A percentile compares a stretch with the other conserved stretches of the same genome.
Conservation (phyloP, 1,139 yeast species). For the Debaryomyces sp. region DNA sequence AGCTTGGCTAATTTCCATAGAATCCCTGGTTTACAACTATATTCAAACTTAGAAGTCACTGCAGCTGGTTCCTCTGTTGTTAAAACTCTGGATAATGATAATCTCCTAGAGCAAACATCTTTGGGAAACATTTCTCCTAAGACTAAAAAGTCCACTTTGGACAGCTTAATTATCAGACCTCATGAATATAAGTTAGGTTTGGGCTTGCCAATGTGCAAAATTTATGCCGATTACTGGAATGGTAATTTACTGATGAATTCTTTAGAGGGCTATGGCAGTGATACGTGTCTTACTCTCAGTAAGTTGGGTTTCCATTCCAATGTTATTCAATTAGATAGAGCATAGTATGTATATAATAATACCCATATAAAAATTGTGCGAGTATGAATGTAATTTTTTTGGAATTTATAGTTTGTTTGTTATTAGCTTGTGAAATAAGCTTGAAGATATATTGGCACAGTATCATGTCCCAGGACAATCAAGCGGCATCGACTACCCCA, state of each 20-base stretch:
- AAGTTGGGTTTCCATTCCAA: constrained; percentile 73
- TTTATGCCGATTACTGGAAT: constrained; percentile 96
- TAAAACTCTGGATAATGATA: constrained; percentile 19
- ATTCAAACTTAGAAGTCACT: constrained; percentile 43
- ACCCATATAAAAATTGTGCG: constrained; percentile 7
- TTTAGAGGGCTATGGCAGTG: constrained; percentile 89
- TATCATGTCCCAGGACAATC: constrained; percentile 11
- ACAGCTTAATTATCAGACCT: constrained; percentile 64
- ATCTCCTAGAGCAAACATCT: constrained; percentile 32
- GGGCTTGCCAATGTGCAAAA: constrained; percentile 88
- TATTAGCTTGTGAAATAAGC: neutral
- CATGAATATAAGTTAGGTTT: constrained; percentile 77
- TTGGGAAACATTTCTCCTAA: constrained; percentile 39
- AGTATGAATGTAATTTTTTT: neutral
- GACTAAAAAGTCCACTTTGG: constrained; percentile 39
- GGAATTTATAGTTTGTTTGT: neutral
- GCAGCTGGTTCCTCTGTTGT: constrained; percentile 44
- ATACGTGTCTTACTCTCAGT: constrained; percentile 76
- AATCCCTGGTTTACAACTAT: constrained; percentile 59
- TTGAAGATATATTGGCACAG: neutral
- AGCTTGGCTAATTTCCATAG: constrained; percentile 66
- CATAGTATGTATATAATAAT: constrained; percentile 30
- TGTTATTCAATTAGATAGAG: constrained; percentile 72
- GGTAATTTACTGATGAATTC: constrained; percentile 83
- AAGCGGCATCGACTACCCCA: constrained; percentile 30